Base-by-base conservation (phyloP, 202 grass and related monocot species). In the Sporobolus alterniflorus region DNA sequence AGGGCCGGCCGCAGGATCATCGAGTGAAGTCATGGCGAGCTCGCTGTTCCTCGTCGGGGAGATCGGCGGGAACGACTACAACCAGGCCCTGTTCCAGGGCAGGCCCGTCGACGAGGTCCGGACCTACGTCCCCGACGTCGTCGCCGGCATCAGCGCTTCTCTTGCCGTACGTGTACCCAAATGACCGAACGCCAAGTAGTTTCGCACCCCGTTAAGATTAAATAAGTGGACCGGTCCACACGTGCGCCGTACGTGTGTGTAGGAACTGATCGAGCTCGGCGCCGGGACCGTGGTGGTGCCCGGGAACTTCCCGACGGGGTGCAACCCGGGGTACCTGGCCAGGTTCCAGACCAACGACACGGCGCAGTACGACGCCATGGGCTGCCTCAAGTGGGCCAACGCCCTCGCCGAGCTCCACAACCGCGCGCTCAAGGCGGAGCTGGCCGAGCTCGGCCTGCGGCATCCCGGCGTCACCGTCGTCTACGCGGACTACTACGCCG, bases 51-150 rank as follows among this genome's bases (percentile, higher is more conserved):
- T 94, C 24, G 13, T 94, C 51, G 92, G 92, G 1, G 92, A 94
- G 67, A 91, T 94, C 3, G 89, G 89, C 59, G 92, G 92, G 6
- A 94, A 94, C 48, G 92, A 94, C 81, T 91, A 94, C 20, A 94
- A 91, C 84, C 73, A 88, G 14, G 84, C 89, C 18, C 51, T 91
- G 14, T 41, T 76, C 48, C 87, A 88, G 54, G 65, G 66, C 39
- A 74, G 29, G 73, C n/a, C 86, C 25, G 15, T 82, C 36, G 76
- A 89, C 20, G 86, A 94, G 65, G 67, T 86, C 25, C 30, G 21
- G 67, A 77, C 88, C 34, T 94, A 75, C 32, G 64, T 91, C 48
- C 80, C 80, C 69, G 84, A 87, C 61, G 76, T 91, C 51, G 82
- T 91, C 55, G 77, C 88, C 22, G 86, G 28, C 34, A 94, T 94